Base-by-base conservation (phyloP, 192 early-diverging fungal genomes). In the Gamsiella multidivaricata region DNA sequence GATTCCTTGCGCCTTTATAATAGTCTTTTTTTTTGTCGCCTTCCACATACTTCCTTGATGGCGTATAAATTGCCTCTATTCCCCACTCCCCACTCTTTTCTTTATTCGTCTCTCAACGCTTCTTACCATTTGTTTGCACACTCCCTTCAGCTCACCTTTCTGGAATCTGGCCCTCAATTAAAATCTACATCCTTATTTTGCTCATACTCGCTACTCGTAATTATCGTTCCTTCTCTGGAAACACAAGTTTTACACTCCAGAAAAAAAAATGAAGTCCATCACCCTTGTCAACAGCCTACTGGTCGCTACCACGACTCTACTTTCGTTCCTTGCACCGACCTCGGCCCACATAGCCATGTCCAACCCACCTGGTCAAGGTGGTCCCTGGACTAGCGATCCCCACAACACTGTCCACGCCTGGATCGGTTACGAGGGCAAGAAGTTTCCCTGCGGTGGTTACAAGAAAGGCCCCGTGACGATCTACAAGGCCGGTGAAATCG, bases 401-500 rank as follows among this genome's bases (percentile, higher is more conserved):
- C 23, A 18, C 28, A 69, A 58, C 39, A 50, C 32, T 2, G 61
- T 78, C 18, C 74, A 78, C 25, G 65, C 65, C 33, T 78, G 52
- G 45, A 78, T 78, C 22, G 74, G 74, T 9, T 78, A 45, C 34
- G 10, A 78, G n/a, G 74, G 74, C 37, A 82, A 82, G 46, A 39
- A 33, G 1, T 82, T 72, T 54, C 81, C 81, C 22, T 82, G 81
- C 37, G 81, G 81, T 28, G 81, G 81, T 1, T 82, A 82, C 37
- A 66, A 67, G 31, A 64, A 65, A 18, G 66, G 70, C 31, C 59
- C 75, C 22, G 83, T 82, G 15, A 83, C 73, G 5, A 70, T 51
- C n/a, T 85, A 76, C 61, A 82, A 57, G 1, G 86, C 87, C 0
- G 89, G 89, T 8, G 25, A 78, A 5, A 58, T 82, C 0, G 68